Evolutionary conservation across 2,329 filamentous ascomycete species (phyloP), one percentile per base, ranked within the genome.

Genomic region (Hyphodiscus sp.): DNA sequence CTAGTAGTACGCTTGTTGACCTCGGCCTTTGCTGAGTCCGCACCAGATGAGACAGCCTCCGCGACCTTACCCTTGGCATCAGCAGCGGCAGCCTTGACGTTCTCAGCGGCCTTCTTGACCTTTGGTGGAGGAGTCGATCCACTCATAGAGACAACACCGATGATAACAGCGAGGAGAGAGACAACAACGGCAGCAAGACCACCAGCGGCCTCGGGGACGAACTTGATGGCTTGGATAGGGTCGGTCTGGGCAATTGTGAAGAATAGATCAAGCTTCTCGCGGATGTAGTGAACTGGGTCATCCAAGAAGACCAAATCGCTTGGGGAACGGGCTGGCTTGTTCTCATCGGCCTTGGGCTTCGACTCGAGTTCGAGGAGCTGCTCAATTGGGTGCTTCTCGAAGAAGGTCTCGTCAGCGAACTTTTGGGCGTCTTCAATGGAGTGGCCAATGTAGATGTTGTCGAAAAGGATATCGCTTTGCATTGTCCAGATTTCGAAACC

Each of bases 401-500:
- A 86, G 73, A 91, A 99, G 52, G 90, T 89, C 81, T 96, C 89
- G 61, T 87, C 80, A 66, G 90, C 87, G 68, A 99, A 79, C 76
- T 91, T 87, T 73, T 87, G 84, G 58, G 94, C 94, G 64, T 99
- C 94, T 69, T 90, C 90, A 64, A 94, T 72, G 19, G 92, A 97
- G 84, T 99, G 94, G 60, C 94, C 94, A 71, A 99, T 91, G 83
- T 97, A 99, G 80, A 99, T 95, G 85, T 99, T 99, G 83, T 97
- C 90, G 68, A 99, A 97, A 67, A 96, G 86, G 66, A 99, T 97
- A 70, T 96, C 88, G 72, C 85, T 95, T 77, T 96, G 92, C 94
- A 99, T 99, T 67, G 94, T 97, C 94, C 94, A 99, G 76, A 99
- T 92, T 76, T 99, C 94, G 69, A 97, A 97, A 66, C 94, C 94